Base-by-base conservation (phyloP, 108 stramenopile species). In the Nitzschia sp. region DNA sequence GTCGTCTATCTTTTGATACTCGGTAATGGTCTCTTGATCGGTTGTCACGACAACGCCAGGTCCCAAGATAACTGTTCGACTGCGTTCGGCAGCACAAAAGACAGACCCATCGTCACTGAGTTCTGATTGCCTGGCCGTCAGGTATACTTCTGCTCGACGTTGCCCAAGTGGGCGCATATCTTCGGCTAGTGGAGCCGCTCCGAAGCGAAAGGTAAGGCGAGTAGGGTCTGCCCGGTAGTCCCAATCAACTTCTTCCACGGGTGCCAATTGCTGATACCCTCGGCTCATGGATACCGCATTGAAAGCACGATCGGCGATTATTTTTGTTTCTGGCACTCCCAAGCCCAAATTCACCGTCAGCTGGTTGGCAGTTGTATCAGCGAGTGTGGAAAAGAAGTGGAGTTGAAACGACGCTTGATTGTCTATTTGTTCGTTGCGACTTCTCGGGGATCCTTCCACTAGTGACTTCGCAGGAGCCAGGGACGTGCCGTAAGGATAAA, bases 81-180 rank as follows among this genome's bases (percentile, higher is more conserved):
- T 76, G 26, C 73, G 77, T 59, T 85, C 84, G 3, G 81, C 56
- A 13, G 65, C 65, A 54, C 61, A 66, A 71, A 73, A 76, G 46
- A 58, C 36, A 21, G 57, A 19, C 1, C 34, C 19, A 36, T 62
- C 32, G 3, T 6, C 23, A 15, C 48, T 56, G 15, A 19, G 23
- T 30, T 82, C 80, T 11, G 68, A 68, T 57, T 65, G 46, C 17
- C 78, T 70, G 18, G 81, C 80, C 0, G 72, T 79, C 19, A 82
- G 26, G 54, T 79, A 85, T 15, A 82, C 63, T 65, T 82, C 78
- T 29, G 51, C 78, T 31, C 77, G 66, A 33, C 71, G 66, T 53
- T 59, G 78, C 36, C 84, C 84, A 13, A 85, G 15, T 2, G 84
- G 84, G 26, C 77, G 70, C 74, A 85, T 76, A 57, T 85, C 84